Percentiles rank a stretch among this genome's conserved stretches.
Evolutionary conservation across 2,329 filamentous ascomycete genomes (phyloP).

Genomic region (Clarireedia paspali): DNA sequence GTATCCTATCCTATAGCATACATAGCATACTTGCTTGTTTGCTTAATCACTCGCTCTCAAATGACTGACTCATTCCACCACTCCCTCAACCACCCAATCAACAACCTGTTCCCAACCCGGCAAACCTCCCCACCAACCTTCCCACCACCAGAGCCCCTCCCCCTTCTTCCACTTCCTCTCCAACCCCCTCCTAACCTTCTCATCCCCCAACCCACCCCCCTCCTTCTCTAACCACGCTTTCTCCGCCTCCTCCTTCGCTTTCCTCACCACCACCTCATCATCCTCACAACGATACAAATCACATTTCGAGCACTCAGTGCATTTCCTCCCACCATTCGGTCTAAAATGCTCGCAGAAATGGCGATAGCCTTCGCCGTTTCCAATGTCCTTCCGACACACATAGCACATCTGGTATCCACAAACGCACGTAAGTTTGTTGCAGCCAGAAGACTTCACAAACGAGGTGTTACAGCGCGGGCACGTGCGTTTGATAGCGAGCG

Average conservation of each 20-base stretch:
- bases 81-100: slow-evolving; percentile 26
- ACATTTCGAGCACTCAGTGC: slow-evolving; percentile 72
- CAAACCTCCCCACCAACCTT: slow-evolving; percentile 17
- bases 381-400: slow-evolving; percentile 74
- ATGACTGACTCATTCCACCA: slow-evolving; percentile 20
- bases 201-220: slow-evolving; percentile 48
- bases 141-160: slow-evolving; percentile 18
- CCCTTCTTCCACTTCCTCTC: slow-evolving; percentile 38
- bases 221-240: slow-evolving; percentile 62
- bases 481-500: slow-evolving; percentile 87
- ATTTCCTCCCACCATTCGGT: slow-evolving; percentile 66
- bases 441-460: slow-evolving; percentile 89
- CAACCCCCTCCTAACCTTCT: slow-evolving; percentile 47
- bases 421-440: slow-evolving; percentile 93
- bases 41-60: background rate
- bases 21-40: background rate
- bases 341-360: slow-evolving; percentile 98
- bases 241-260: slow-evolving; percentile 66
- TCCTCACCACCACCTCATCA: slow-evolving; percentile 60
- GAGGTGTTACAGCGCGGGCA: slow-evolving; percentile 86
- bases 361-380: slow-evolving; percentile 66
- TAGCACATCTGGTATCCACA: slow-evolving; percentile 99
- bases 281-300: slow-evolving; percentile 67
- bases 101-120: slow-evolving; percentile 26
- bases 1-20: background rate